Evolutionary conservation across 805 yeast genomes (phyloP).

Genomic region (Lipomyces mesembrius): DNA sequence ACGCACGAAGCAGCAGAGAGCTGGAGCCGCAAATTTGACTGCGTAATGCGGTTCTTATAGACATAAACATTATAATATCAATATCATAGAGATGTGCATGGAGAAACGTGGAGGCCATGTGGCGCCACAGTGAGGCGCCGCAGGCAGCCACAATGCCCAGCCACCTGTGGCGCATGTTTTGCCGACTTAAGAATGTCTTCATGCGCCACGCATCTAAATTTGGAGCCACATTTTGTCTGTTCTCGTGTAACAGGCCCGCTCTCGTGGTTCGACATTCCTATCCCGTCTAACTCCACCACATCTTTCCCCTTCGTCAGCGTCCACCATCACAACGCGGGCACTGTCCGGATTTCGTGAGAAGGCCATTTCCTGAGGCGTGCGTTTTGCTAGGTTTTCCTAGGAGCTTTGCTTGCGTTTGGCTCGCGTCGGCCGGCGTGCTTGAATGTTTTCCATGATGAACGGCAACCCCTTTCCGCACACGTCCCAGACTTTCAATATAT

Average conservation of each 20-base stretch:
- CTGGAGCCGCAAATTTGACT: too few relatives aligned
- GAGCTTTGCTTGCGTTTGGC: neutral
- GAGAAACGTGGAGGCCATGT: neutral
- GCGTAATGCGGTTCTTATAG: too few relatives aligned
- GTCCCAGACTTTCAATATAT: constrained; percentile 36
- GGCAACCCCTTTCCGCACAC: constrained; percentile 31
- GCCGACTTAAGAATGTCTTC: too few relatives aligned
- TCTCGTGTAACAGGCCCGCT: neutral
- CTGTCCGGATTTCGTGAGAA: neutral
- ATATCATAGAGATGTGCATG: too few relatives aligned
- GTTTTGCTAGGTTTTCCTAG: neutral
- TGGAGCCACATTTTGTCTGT: neutral
- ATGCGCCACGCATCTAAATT: neutral
- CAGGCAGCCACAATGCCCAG: neutral
- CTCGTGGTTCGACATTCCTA: neutral
- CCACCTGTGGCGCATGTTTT: neutral
- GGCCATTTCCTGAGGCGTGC: neutral
- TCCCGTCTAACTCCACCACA: neutral
- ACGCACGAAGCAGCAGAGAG: too few relatives aligned
- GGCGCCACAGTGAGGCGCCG: neutral
- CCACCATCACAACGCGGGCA: neutral
- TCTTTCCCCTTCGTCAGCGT: neutral
- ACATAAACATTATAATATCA: too few relatives aligned
- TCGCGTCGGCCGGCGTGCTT: neutral
- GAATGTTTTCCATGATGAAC: constrained; percentile 22